Evolutionary conservation across 2,329 filamentous ascomycete genomes (phyloP).

Genomic region (Zasmidium angulare): DNA sequence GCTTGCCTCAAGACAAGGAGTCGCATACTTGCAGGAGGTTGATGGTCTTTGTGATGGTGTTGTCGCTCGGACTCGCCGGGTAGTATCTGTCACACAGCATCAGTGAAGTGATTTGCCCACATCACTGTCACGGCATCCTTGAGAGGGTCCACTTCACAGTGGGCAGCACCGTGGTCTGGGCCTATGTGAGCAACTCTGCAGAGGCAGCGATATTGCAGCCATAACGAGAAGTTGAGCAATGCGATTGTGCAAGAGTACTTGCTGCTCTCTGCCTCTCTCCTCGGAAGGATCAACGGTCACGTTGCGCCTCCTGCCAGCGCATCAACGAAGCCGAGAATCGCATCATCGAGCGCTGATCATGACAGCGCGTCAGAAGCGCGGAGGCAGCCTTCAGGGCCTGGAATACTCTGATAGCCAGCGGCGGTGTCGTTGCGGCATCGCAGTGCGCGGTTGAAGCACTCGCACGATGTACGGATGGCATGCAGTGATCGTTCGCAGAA

Average conservation of each 20-base stretch:
- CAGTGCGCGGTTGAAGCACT: not conserved
- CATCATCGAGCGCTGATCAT: not conserved
- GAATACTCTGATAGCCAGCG: not conserved
- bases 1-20: too few species aligned
- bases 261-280: not conserved
- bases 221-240: not conserved
- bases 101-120: too few species aligned
- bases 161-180: too few species aligned
- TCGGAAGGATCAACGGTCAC: not conserved
- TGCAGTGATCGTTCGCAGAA: not conserved
- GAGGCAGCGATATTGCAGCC: not conserved
- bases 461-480: not conserved
- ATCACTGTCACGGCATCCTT: too few species aligned
- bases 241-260: too few species aligned
- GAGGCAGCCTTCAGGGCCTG: too few species aligned
- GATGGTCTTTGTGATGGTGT: too few species aligned
- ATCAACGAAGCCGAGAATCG: not conserved
- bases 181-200: too few species aligned
- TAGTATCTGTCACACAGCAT: too few species aligned
- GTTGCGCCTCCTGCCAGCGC: conserved; percentile 1
- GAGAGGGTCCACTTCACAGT: too few species aligned
- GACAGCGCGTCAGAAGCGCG: not conserved
- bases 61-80: too few species aligned
- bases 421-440: not conserved
- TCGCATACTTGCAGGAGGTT: too few species aligned